Conservation (phyloP, 2,329 filamentous ascomycete species). For the Arthrinium phaeospermum region DNA sequence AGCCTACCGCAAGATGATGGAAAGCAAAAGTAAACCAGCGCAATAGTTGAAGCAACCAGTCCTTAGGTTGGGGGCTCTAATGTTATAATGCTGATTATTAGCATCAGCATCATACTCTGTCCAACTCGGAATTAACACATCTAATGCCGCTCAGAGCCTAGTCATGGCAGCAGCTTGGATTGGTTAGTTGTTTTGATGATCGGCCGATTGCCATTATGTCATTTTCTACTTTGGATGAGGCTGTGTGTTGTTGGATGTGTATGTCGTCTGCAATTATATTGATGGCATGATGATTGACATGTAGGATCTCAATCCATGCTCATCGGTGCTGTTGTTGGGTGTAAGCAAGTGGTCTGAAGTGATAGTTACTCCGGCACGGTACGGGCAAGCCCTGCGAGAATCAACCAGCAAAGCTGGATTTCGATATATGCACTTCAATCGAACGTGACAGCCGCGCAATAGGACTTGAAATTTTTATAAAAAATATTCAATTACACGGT, state of each 20-base stretch:
- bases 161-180: neutral
- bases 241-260: neutral
- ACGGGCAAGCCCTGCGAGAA: no score
- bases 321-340: neutral
- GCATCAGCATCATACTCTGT: neutral
- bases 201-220: neutral
- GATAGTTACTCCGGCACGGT: no score
- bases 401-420: no score
- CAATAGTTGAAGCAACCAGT: constrained; percentile 20
- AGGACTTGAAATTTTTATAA: no score
- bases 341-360: neutral
- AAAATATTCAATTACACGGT: no score
- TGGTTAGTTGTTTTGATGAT: neutral
- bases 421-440: no score
- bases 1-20: constrained; percentile 75
- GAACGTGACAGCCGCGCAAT: no score
- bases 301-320: neutral
- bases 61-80: neutral
- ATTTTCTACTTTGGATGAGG: neutral
- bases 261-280: neutral
- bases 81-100: neutral
- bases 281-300: neutral
- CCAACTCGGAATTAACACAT: neutral
- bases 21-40: constrained; percentile 42
- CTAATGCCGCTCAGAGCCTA: neutral